Conservation (phyloP, 2,329 filamentous ascomycete species). For the Ophiostoma angusticollis region DNA sequence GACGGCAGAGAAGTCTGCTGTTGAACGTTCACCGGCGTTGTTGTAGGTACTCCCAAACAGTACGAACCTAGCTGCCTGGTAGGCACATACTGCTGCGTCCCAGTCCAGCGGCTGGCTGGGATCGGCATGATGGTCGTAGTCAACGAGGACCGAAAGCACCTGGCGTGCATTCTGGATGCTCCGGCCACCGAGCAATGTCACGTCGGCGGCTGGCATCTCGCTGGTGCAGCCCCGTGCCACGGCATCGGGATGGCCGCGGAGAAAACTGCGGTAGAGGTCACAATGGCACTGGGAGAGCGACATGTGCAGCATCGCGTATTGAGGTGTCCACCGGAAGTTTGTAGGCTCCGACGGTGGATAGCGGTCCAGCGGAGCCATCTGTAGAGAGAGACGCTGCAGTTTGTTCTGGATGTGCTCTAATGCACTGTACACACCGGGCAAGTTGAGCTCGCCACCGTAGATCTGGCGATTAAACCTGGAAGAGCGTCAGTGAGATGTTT, state of each 20-base stretch:
- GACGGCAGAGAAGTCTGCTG: not conserved
- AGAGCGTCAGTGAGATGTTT: too few species aligned
- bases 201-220: not conserved
- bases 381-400: not conserved
- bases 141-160: not conserved
- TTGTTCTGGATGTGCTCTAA: not conserved
- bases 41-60: conserved; percentile 4
- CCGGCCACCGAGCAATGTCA: not conserved
- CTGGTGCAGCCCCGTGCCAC: not conserved
- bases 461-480: conserved; percentile 5
- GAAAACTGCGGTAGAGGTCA: conserved; percentile 2
- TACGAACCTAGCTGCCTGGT: conserved; percentile 2
- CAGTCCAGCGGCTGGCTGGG: conserved; percentile 2
- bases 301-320: conserved; percentile 5
- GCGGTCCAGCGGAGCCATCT: not conserved
- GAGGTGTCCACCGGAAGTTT: not conserved
- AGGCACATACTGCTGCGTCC: conserved; percentile 3
- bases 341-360: conserved; percentile 1
- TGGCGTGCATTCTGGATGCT: conserved; percentile 1
- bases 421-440: not conserved
- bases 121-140: conserved; percentile 5
- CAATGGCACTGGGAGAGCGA: conserved; percentile 5
- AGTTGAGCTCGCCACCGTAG: not conserved
- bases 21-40: not conserved
- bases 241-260: conserved; percentile 1